A percentile compares a stretch with the other conserved stretches of the same genome.
phyloP scores from a whole-genome alignment of 2,329 filamentous ascomycete species.

The Pseudogymnoascus sp. region DNA sequence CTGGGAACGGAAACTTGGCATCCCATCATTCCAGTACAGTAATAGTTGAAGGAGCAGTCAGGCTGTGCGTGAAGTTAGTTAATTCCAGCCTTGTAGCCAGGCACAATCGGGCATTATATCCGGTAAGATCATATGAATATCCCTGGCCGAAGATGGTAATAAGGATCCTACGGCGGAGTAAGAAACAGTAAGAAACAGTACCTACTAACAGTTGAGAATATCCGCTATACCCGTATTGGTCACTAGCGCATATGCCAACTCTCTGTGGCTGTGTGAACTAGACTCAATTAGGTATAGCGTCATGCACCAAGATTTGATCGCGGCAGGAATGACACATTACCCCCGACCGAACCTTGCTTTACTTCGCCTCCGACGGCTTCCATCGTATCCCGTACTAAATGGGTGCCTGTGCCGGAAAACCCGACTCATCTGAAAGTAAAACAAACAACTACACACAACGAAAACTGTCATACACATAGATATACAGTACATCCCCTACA shows the following conservation, averaged over 20 bases:
- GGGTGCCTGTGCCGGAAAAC: not conserved
- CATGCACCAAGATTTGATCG: not conserved
- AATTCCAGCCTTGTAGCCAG: not conserved
- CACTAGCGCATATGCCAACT: not conserved
- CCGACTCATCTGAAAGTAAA: constrained; percentile 1
- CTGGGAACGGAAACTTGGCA: not conserved
- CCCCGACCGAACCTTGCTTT: not conserved
- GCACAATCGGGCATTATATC: not conserved
- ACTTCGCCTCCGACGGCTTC: not conserved
- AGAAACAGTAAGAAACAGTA: not conserved
- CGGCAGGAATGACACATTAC: not conserved
- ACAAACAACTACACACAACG: not conserved
- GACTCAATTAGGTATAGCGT: not conserved
- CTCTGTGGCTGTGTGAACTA: not conserved
- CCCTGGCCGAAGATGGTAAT: not conserved
- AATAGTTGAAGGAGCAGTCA: not conserved
- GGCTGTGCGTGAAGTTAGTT: not conserved
- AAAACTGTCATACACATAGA: not conserved
- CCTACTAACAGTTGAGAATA: too few relatives aligned
- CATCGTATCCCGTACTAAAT: not conserved
- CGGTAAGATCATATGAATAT: not conserved
- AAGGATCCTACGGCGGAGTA: not conserved
- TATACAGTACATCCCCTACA: not conserved
- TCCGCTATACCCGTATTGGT: not conserved
- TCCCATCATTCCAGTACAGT: not conserved